A percentile compares a stretch with the other conserved stretches of the same genome.
These are phyloP conservation scores for Schoenoplectus tabernaemontani DNA, from an alignment of 202 grass and related monocot species.

Conservation along the genomic window DNA sequence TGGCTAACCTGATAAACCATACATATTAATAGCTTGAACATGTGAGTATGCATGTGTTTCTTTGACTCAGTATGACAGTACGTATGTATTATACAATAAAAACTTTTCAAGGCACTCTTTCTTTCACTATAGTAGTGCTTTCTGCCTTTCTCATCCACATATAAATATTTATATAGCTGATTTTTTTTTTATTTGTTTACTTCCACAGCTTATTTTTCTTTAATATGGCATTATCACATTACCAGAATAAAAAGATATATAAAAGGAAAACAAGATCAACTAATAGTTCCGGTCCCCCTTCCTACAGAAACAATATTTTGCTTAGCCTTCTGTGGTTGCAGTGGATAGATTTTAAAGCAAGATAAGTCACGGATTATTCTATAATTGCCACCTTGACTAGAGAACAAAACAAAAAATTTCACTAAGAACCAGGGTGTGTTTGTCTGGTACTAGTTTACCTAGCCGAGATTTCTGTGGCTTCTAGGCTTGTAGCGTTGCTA, in stretches of 20 bases:
- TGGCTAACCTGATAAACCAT: not conserved
- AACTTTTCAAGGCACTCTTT: no score
- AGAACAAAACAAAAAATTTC: constrained; percentile 9
- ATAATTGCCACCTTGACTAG: constrained; percentile 16
- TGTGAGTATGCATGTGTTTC: not conserved
- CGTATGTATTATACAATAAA: not conserved
- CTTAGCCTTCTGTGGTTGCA: constrained; percentile 1
- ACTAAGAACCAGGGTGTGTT: not conserved
- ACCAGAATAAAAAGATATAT: not conserved
- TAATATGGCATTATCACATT: not conserved
- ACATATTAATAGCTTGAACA: not conserved
- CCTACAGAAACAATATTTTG: not conserved
- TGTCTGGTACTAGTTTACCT: not conserved
- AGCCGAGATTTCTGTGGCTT: not conserved
- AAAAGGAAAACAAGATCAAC: not conserved
- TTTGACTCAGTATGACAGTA: not conserved
- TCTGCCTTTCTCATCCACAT: not conserved
- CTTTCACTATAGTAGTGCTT: not conserved
- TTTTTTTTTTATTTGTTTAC: not conserved
- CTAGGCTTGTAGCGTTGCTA: not conserved
- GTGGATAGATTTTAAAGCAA: not conserved
- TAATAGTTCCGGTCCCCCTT: not conserved
- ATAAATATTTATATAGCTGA: not conserved
- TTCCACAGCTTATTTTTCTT: not conserved
- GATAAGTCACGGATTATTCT: constrained; percentile 26